Conservation (phyloP, 805 yeast genomes). For the Sungouiozyma intestinalis region DNA sequence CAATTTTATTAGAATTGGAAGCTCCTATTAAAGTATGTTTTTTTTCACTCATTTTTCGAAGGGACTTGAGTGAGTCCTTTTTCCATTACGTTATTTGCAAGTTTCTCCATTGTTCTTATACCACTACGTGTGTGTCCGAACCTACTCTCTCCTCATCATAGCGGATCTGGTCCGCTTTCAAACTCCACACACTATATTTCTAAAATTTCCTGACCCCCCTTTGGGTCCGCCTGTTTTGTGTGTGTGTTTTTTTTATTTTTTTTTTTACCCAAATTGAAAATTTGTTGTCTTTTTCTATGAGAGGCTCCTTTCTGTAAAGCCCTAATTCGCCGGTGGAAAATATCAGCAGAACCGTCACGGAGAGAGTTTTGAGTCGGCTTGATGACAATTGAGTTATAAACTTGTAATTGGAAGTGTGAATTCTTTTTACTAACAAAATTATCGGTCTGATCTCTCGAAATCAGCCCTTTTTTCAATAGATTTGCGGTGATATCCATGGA, state of each 20-base stretch:
- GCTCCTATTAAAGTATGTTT: constrained; percentile 85
- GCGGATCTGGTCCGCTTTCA: neutral
- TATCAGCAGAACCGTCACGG: no score
- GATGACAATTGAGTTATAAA: neutral
- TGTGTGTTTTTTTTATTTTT: neutral
- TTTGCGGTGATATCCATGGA: constrained; percentile 97
- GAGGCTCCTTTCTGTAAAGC: no score
- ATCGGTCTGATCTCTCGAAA: neutral
- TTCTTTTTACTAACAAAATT: constrained; percentile 8
- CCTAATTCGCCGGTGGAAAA: no score
- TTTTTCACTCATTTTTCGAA: neutral
- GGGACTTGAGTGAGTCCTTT: neutral
- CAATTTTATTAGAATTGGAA: constrained; percentile 87
- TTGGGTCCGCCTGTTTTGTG: neutral
- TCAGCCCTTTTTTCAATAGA: constrained; percentile 26
- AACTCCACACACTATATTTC: neutral
- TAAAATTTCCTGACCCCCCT: neutral
- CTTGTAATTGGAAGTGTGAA: neutral
- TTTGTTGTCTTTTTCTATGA: neutral
- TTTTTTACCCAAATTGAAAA: neutral
- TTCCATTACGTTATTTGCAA: neutral
- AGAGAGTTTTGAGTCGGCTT: neutral
- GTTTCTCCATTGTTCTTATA: neutral
- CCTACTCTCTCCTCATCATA: neutral
- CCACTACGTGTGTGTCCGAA: neutral